Conservation (phyloP, 2,329 filamentous ascomycete species). For the Akanthomyces dipterigenus region DNA sequence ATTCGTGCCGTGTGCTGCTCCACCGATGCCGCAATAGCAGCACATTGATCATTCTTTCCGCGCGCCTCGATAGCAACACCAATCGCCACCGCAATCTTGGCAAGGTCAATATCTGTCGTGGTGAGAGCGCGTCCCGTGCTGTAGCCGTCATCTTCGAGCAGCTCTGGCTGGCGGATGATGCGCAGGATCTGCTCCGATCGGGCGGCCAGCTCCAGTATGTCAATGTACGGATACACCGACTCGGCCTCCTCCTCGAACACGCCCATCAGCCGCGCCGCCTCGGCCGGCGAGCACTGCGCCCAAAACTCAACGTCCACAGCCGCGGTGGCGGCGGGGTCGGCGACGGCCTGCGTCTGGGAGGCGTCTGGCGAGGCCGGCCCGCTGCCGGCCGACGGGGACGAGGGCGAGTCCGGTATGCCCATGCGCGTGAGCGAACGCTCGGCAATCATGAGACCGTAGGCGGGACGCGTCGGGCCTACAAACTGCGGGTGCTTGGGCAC, state of each 20-base stretch:
- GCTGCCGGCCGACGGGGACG: constrained; percentile 1
- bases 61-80: constrained; percentile 26
- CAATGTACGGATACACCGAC: constrained; percentile 28
- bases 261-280: constrained; percentile 27
- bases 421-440: constrained; percentile 29
- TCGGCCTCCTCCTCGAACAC: constrained; percentile 35
- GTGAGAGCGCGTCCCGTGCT: not conserved
- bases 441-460: constrained; percentile 28
- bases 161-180: constrained; percentile 15
- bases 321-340: constrained; percentile 13
- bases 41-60: constrained; percentile 23
- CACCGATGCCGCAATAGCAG: constrained; percentile 23
- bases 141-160: constrained; percentile 4
- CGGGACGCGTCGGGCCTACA: constrained; percentile 29
- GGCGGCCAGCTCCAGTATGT: constrained; percentile 22
- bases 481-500: constrained; percentile 29
- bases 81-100: constrained; percentile 28
- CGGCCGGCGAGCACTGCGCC: constrained; percentile 18
- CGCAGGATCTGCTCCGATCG: constrained; percentile 22
- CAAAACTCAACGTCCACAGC: constrained; percentile 19
- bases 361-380: not conserved
- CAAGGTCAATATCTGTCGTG: constrained; percentile 26
- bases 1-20: constrained; percentile 24
- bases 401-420: constrained; percentile 23
- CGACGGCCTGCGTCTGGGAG: constrained; percentile 20